Percentiles rank a stretch among this genome's conserved stretches.
These are phyloP conservation scores for Backusella tuberculispora DNA, from an alignment of 192 early-diverging fungal genomes.

Conservation along the genomic window DNA sequence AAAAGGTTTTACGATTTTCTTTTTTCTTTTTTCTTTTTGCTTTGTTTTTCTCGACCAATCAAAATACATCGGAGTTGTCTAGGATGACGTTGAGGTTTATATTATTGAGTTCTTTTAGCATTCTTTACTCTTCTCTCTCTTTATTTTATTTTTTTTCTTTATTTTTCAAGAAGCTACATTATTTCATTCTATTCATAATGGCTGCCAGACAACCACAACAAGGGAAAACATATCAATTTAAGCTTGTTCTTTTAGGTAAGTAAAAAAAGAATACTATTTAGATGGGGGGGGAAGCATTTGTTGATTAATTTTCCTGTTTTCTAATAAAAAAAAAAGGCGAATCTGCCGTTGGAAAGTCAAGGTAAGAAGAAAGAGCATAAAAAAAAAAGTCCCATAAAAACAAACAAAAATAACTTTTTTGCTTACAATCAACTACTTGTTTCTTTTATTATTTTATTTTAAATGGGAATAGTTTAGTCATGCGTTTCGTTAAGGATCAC, in stretches of 20 bases:
- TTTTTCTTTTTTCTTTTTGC: not conserved
- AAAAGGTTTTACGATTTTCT: not conserved
- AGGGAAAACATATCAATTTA: constrained; percentile 86
- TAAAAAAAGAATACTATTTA: not conserved
- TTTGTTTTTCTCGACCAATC: not conserved
- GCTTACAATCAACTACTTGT: not conserved
- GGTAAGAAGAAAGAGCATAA: constrained; percentile 43
- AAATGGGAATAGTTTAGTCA: constrained; percentile 60
- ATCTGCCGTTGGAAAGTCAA: constrained; percentile 70
- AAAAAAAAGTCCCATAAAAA: not conserved
- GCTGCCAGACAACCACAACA: constrained; percentile 34
- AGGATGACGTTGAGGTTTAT: not conserved
- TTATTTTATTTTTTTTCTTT: not conserved
- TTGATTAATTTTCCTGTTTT: constrained; percentile 1
- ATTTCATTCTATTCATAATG: constrained; percentile 16
- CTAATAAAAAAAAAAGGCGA: constrained; percentile 45
- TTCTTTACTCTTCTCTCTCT: not conserved
- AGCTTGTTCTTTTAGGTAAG: constrained; percentile 92
- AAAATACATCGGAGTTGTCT: not conserved
- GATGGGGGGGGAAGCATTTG: not conserved
- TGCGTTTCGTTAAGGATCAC: constrained; percentile 91
- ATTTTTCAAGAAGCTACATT: not conserved
- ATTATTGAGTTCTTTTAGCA: not conserved
- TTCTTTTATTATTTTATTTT: no score
- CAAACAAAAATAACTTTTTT: not conserved